Evolutionary conservation across 208 protist species (phyloP).

Genomic region (Novymonas esmeraldas): DNA sequence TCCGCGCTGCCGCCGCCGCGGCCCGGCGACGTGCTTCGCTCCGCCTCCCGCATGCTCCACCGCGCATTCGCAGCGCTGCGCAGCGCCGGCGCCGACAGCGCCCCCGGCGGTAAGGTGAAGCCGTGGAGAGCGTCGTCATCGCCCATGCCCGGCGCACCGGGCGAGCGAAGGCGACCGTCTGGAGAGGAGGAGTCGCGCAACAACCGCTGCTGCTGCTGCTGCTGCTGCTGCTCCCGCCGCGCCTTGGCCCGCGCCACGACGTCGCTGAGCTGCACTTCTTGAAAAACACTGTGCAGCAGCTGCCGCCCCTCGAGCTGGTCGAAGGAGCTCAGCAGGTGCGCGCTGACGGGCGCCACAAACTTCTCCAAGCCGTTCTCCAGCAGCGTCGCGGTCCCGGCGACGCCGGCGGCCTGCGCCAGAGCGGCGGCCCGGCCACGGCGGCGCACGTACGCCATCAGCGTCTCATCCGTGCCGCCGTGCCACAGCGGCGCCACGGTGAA

Average conservation of each 20-base stretch:
- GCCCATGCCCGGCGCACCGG: background rate
- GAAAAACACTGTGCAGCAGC: constrained; percentile 30
- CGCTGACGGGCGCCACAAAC: constrained; percentile 24
- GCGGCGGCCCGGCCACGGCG: constrained; percentile 15
- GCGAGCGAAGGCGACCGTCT: background rate
- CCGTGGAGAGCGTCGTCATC: constrained; percentile 11
- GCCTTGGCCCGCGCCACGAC: constrained; percentile 22
- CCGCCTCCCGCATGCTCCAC: constrained; percentile 21
- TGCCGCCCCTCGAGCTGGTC: constrained; percentile 31
- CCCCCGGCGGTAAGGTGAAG: constrained; percentile 26
- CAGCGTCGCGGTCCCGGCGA: background rate
- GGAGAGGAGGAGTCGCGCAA: background rate
- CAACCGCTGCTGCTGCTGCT: no score
- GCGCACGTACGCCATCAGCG: constrained; percentile 18
- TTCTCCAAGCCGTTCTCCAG: constrained; percentile 28
- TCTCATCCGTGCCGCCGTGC: constrained; percentile 20
- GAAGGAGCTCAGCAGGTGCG: constrained; percentile 22
- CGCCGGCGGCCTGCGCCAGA: constrained; percentile 5
- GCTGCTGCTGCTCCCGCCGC: constrained; percentile 3
- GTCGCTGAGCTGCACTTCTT: constrained; percentile 32
- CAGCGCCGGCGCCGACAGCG: constrained; percentile 16
- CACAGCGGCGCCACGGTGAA: constrained; percentile 6
- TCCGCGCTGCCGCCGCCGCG: background rate
- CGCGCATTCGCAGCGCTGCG: constrained; percentile 12
- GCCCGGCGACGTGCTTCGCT: constrained; percentile 2